Evolutionary conservation across 2,329 filamentous ascomycete species (phyloP), one percentile per base, ranked within the genome.

Genomic region (Colletotrichum siamense): DNA sequence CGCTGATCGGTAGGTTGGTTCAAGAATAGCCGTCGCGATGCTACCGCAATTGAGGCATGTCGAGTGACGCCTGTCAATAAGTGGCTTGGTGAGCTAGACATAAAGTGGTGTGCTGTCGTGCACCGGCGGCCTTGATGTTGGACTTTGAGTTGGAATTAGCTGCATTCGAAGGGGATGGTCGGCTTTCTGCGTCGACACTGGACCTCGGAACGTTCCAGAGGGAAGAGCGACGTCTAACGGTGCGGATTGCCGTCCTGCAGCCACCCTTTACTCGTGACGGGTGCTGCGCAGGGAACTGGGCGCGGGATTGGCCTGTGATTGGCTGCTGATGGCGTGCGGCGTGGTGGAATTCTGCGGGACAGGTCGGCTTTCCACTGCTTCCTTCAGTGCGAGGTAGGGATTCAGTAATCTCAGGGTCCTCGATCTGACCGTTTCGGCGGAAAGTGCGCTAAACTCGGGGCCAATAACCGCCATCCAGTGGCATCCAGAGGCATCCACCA

Each of bases 321-420:
- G 62, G 62, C 34, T 24, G n/a, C 32, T 7, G 24, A 28, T 64
- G 62, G 62, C 62, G 62, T 64, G 62, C 62, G 62, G 62, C 24
- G 62, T 8, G 18, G 34, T 34, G n/a, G 15, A 28, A 30, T 18
- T 64, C 16, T 64, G 12, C 32, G 32, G 61, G 18, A 22, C 61
- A 34, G 28, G n/a, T 64, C 61, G 32, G 28, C 61, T 64, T 22
- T 24, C n/a, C 32, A 34, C n/a, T 24, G 32, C 62, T 16, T 4
- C 24, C n/a, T 16, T 13, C 32, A 30, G 18, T 36, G 18, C 32
- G 30, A 36, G 26, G 62, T 64, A 64, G 62, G 62, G 30, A 64
- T 64, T 64, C n/a, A 26, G 70, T 16, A 76, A 73, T 73, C 73
- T 69, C 73, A 76, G 73, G 73, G 73, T 73, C 73, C 59, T 73